phyloP scores from a whole-genome alignment of 2,329 filamentous ascomycete genomes.

The Hymenoscyphus salicellus region DNA sequence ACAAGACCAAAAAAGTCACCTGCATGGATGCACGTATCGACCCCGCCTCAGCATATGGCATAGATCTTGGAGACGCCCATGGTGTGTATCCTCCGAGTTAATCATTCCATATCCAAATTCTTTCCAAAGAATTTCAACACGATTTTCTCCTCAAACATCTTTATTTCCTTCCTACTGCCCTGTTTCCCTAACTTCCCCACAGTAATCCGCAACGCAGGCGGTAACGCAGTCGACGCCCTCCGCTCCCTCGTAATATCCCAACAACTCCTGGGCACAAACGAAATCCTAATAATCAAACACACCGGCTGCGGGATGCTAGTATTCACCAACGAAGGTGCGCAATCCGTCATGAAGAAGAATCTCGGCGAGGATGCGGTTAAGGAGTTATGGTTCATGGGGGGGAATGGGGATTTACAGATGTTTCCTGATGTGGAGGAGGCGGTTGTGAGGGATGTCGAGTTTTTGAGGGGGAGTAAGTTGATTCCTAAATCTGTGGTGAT shows the following conservation, averaged over 20 bases:
- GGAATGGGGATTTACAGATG: slow-evolving; percentile 26
- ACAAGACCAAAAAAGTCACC: slow-evolving; percentile 48
- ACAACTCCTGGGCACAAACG: slow-evolving; percentile 72
- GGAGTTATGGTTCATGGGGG: slow-evolving; percentile 34
- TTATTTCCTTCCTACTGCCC: no score
- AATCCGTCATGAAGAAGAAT: slow-evolving; percentile 55
- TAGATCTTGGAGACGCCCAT: slow-evolving; percentile 74
- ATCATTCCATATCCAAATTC: no score
- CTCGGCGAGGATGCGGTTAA: slow-evolving; percentile 44
- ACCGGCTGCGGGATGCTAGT: slow-evolving; percentile 72
- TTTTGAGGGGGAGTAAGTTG: slow-evolving; percentile 56
- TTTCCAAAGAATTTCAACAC: no score
- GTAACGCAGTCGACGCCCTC: slow-evolving; percentile 63
- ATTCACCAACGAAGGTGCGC: slow-evolving; percentile 58
- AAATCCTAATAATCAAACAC: slow-evolving; percentile 55
- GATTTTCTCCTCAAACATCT: no score
- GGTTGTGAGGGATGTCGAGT: slow-evolving; percentile 63
- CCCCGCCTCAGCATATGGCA: slow-evolving; percentile 65
- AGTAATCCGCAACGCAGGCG: slow-evolving; percentile 68
- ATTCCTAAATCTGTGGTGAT: slow-evolving; percentile 59
- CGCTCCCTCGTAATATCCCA: slow-evolving; percentile 76
- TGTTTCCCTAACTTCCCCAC: no score
- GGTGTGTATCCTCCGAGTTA: no score
- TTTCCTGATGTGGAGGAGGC: slow-evolving; percentile 63
- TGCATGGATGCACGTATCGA: slow-evolving; percentile 81